Conservation (phyloP, 2,329 filamentous ascomycete genomes). For the Ceratocystis smalleyi region DNA sequence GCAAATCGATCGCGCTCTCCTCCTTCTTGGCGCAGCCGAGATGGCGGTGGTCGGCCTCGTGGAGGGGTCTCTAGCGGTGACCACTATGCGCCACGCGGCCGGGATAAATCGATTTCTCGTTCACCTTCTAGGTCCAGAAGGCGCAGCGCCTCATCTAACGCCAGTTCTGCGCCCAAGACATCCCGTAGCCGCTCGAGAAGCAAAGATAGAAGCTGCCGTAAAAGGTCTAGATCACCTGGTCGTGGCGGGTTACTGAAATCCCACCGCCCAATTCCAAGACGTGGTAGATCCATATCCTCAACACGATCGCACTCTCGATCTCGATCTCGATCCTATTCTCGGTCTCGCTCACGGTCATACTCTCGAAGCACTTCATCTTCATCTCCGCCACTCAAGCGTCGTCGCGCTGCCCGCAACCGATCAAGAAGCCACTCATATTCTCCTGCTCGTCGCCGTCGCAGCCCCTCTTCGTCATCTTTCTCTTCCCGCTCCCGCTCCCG, state of each 20-base stretch:
- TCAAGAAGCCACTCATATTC: not conserved
- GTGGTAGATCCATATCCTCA: constrained; percentile 29
- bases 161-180: constrained; percentile 24
- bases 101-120: constrained; percentile 19
- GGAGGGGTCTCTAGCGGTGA: constrained; percentile 27
- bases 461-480: constrained; percentile 2
- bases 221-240: constrained; percentile 24
- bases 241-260: constrained; percentile 23
- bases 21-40: constrained; percentile 23
- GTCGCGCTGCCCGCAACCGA: constrained; percentile 8
- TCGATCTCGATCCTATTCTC: constrained; percentile 20
- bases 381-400: constrained; percentile 14
- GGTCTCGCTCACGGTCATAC: constrained; percentile 20
- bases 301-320: constrained; percentile 18
- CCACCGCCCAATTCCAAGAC: constrained; percentile 27
- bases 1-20: constrained; percentile 34
- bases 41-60: constrained; percentile 29
- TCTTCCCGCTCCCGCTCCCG: constrained; percentile 9
- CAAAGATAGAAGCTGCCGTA: constrained; percentile 33
- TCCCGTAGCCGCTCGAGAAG: constrained; percentile 36
- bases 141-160: constrained; percentile 19
- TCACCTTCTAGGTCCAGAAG: constrained; percentile 22
- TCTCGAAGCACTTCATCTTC: constrained; percentile 17
- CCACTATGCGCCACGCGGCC: constrained; percentile 36
- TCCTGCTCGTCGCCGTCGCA: constrained; percentile 8